Evolutionary conservation across 2,329 filamentous ascomycete genomes (phyloP).

Genomic region (Pestalotiopsis sp.): DNA sequence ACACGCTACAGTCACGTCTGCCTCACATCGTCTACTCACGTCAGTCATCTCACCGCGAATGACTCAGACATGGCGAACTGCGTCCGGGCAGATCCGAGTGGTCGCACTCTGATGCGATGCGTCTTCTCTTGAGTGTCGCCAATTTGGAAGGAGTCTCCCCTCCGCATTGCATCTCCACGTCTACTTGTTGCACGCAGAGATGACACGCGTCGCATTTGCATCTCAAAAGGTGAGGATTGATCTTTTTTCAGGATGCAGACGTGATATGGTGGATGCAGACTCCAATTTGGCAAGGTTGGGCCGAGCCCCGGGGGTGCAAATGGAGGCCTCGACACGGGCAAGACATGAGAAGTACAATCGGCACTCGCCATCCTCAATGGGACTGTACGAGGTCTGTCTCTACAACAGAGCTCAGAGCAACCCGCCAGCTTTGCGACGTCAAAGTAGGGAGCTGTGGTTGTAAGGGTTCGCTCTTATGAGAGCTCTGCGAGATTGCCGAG

Average conservation of each 20-base stretch:
- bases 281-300: conserved; percentile 18
- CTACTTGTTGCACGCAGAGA: not conserved
- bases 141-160: not conserved
- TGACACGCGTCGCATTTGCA: not conserved
- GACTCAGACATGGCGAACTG: not conserved
- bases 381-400: not conserved
- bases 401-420: not conserved
- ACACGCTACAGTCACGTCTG: conserved; percentile 2
- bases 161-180: not conserved
- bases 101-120: not conserved
- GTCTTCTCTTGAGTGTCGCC: not conserved
- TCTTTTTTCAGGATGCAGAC: not conserved
- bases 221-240: not conserved
- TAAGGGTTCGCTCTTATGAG: not conserved
- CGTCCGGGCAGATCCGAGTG: not conserved
- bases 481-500: not conserved
- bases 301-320: conserved; percentile 1
- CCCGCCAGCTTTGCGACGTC: not conserved
- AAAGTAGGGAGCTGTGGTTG: not conserved
- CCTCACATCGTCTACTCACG: not conserved
- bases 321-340: conserved; percentile 17
- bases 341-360: conserved; percentile 23
- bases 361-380: conserved; percentile 18
- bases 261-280: conserved; percentile 20
- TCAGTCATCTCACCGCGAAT: not conserved